A percentile compares a stretch with the other conserved stretches of the same genome.
Conservation (phyloP, 2,329 filamentous ascomycete genomes). For the Cladophialophora chaetospira region DNA sequence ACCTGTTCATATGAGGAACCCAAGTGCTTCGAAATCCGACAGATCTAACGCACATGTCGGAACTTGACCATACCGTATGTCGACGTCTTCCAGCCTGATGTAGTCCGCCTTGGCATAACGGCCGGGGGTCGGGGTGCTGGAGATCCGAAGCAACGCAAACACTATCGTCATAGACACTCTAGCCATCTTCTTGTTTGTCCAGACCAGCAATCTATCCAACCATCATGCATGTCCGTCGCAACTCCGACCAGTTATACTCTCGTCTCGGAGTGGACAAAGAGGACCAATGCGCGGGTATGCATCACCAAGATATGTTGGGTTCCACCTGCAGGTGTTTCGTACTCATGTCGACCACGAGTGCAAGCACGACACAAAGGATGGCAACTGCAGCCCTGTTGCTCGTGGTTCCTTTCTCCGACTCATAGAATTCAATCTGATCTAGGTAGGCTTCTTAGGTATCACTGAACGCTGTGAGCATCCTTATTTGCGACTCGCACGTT, state of each 20-base stretch:
- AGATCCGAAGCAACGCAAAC: background rate
- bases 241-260: background rate
- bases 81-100: background rate
- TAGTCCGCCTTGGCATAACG: background rate
- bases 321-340: background rate
- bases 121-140: background rate
- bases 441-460: background rate
- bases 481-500: constrained; percentile 2
- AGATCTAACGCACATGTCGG: no score
- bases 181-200: background rate
- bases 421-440: background rate
- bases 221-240: background rate
- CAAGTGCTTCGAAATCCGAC: no score
- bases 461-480: background rate
- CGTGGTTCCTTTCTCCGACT: background rate
- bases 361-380: background rate
- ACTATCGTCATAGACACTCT: constrained; percentile 4
- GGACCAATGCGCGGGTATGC: background rate
- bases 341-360: background rate
- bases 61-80: no score
- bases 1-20: no score
- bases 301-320: background rate
- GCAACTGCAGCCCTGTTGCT: background rate
- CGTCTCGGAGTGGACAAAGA: background rate
- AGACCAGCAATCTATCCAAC: constrained; percentile 1